Base-by-base conservation (phyloP, 257 asterid genomes). In the Pogostemon cablin region DNA sequence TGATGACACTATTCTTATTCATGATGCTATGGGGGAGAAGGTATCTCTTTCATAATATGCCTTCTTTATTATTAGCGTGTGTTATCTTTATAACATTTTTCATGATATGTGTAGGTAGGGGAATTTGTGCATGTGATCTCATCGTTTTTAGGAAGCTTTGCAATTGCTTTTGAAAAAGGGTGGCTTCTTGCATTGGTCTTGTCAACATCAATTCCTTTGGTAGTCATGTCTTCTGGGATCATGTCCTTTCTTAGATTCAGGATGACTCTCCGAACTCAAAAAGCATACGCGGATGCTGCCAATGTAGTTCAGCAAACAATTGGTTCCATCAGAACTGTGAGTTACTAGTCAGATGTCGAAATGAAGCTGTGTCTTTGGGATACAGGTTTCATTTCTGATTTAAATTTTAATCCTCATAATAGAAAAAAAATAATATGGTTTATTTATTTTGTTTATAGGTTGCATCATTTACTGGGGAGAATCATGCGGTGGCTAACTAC, bases 381-480 rank as follows among this genome's bases (percentile, higher is more conserved):
- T 20, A 20, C 57, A n/a, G 34, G 4, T 12, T 52, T 52, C 34
- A 6, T 4, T 4, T 32, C 37, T 62, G 12, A 40, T 40, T 61
- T 40, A 40, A n/a, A 37, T 38, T 37, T 0, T 37, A 59, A n/a
- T 10, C 40, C 47, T 37, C 44, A 44, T 59, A 35, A 59, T 0
- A 6, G 46, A 20, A 20, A 20, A 59, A 20, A 0, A 37, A 57
- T 60, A 62, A 0, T 3, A 60, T 39, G 44, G 4, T 50, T 20
- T 20, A 9, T 2, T 4, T 41, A 38, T 20, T 20, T 20, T 20
- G 25, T 20, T 20, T 7, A 35, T 40, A 85, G 87, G 83, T 85
- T 65, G 90, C 86, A 65, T 85, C 90, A 34, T 85, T 82, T 56
- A 85, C 82, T 0, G 84, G 90, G 63, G 90, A 85, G 68, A 80